phyloP scores from a whole-genome alignment of 371 early-diverging fungal species.

The Apophysomyces elegans region DNA sequence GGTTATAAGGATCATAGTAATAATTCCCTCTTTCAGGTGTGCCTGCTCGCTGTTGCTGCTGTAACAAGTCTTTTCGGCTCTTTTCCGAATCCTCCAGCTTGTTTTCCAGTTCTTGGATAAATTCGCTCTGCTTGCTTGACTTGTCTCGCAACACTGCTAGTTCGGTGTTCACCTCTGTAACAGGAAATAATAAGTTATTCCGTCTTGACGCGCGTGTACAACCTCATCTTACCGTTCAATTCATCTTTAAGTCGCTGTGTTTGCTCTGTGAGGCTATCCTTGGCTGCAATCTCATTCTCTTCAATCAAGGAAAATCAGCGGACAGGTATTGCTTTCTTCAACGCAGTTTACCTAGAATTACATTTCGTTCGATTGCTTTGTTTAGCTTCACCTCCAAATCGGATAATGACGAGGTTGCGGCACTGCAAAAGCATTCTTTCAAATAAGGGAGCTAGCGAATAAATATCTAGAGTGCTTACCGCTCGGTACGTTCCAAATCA shows the following conservation, averaged over 20 bases:
- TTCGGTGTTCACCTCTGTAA: slow-evolving; percentile 61
- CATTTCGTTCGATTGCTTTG: slow-evolving; percentile 71
- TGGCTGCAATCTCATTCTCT: slow-evolving; percentile 69
- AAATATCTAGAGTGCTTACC: slow-evolving; percentile 31
- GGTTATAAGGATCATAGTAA: slow-evolving; percentile 37
- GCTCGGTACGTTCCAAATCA: slow-evolving; percentile 72
- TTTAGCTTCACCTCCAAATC: slow-evolving; percentile 75
- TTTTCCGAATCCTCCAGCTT: slow-evolving; percentile 44
- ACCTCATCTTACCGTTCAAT: slow-evolving; percentile 54
- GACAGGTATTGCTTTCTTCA: neutral
- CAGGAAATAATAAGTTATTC: neutral
- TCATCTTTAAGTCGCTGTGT: slow-evolving; percentile 83
- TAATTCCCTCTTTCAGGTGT: slow-evolving; percentile 31
- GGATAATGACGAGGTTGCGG: slow-evolving; percentile 70
- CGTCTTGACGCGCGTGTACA: too few species aligned
- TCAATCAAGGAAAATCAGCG: neutral
- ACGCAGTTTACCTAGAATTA: slow-evolving; percentile 50
- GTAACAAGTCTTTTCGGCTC: slow-evolving; percentile 19
- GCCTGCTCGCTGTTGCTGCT: slow-evolving; percentile 28
- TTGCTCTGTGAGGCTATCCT: slow-evolving; percentile 71
- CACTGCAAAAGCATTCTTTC: slow-evolving; percentile 37
- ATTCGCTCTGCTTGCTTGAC: slow-evolving; percentile 38
- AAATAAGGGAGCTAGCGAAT: neutral
- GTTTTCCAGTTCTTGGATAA: slow-evolving; percentile 40
- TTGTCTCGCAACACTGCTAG: slow-evolving; percentile 58